A percentile compares a stretch with the other conserved stretches of the same genome.
phyloP scores from a whole-genome alignment of 257 asterid genomes.

The Gentiana dahurica region DNA sequence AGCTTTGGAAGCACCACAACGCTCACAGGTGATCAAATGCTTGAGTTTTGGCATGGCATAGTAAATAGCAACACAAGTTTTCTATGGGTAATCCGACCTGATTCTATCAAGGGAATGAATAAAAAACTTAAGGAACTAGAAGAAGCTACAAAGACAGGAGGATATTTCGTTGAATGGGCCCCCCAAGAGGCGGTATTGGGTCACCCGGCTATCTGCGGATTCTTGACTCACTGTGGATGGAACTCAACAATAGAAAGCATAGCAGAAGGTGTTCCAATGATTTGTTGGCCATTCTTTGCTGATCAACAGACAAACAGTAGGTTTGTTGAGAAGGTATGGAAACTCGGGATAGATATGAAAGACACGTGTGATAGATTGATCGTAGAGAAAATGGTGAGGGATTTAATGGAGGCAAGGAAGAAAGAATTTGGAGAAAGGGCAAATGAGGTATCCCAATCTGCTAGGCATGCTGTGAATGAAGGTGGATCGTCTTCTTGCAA shows the following conservation, averaged over 20 bases:
- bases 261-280: conserved; percentile 8
- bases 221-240: conserved; percentile 6
- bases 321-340: conserved; percentile 3
- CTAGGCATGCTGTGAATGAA: conserved; percentile 7
- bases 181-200: not conserved
- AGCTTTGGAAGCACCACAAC: conserved; percentile 23
- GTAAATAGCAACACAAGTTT: conserved; percentile 21
- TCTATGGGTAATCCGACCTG: conserved; percentile 19
- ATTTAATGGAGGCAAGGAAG: not conserved
- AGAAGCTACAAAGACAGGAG: not conserved
- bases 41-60: conserved; percentile 16
- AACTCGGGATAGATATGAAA: conserved; percentile 3
- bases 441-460: conserved; percentile 12
- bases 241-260: conserved; percentile 8
- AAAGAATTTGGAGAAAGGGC: conserved; percentile 8
- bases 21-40: conserved; percentile 4
- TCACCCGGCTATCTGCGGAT: not conserved
- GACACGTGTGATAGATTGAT: not conserved
- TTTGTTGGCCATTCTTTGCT: not conserved
- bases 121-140: not conserved
- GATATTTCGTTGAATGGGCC: conserved; percentile 6
- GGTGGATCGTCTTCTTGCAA: conserved; percentile 16
- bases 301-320: conserved; percentile 6
- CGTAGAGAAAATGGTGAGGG: not conserved
- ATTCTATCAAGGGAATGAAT: not conserved